Percentiles rank a stretch among this genome's conserved stretches.
Conservation (phyloP, 164 flowering plant genomes). For the Piper betle region DNA sequence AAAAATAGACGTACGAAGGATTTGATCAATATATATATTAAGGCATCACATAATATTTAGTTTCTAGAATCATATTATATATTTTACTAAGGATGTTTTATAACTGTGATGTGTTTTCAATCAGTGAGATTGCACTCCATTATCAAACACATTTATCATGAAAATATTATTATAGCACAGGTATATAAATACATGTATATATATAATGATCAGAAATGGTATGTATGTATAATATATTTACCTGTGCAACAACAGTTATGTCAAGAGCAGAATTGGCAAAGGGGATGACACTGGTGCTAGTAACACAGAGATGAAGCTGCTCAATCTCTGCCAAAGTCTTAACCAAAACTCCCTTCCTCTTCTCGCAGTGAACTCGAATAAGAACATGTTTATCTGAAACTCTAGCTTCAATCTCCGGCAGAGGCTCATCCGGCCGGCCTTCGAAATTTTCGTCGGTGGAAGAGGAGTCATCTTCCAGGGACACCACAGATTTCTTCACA, state of each 20-base stretch:
- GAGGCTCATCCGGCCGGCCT: constrained; percentile 17
- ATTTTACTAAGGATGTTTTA: no score
- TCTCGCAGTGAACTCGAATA: constrained; percentile 71
- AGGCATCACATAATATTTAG: no score
- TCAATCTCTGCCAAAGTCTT: constrained; percentile 47
- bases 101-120: no score
- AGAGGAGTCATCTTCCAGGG: constrained; percentile 24
- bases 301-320: constrained; percentile 44
- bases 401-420: constrained; percentile 84
- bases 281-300: constrained; percentile 42
- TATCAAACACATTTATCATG: no score
- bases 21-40: no score
- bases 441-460: constrained; percentile 27
- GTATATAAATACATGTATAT: no score
- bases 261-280: constrained; percentile 55
- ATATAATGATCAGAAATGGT: no score
- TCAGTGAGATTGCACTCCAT: no score
- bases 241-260: constrained; percentile 67
- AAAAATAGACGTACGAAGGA: no score
- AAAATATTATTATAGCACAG: no score
- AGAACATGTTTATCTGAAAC: constrained; percentile 55
- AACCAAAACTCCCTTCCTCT: constrained; percentile 43
- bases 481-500: constrained; percentile 46
- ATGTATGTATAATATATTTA: no score
- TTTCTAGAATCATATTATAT: no score